phyloP scores from a whole-genome alignment of 2,329 filamentous ascomycete genomes.

The Colletotrichum sp. region DNA sequence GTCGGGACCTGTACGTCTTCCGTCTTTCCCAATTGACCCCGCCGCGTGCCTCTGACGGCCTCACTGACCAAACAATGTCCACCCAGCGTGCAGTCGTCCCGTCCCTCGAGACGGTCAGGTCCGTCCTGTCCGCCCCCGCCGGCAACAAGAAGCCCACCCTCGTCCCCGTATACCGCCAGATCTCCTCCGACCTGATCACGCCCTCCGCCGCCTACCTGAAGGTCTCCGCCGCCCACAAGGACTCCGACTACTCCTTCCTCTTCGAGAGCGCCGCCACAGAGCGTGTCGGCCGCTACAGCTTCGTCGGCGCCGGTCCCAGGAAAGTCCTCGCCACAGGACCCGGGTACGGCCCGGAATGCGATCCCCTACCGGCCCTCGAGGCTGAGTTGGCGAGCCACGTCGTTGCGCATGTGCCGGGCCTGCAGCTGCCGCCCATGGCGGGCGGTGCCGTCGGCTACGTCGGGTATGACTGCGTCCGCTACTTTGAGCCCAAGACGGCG shows the following conservation, averaged over 20 bases:
- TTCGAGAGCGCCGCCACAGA: conserved; percentile 96
- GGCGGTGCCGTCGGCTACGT: conserved; percentile 97
- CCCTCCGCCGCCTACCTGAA: conserved; percentile 96
- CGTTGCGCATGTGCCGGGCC: conserved; percentile 81
- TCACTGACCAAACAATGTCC: neutral
- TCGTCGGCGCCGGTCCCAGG: conserved; percentile 80
- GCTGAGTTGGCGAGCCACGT: conserved; percentile 78
- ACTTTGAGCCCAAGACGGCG: conserved; percentile 97
- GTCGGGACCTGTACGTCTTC: conserved; percentile 18
- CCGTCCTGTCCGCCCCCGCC: conserved; percentile 37
- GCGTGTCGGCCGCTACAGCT: conserved; percentile 93
- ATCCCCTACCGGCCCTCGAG: conserved; percentile 85
- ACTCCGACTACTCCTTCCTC: conserved; percentile 84
- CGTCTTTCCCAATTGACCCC: neutral
- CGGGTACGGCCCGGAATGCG: conserved; percentile 81
- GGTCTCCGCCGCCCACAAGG: conserved; percentile 73
- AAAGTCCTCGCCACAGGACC: conserved; percentile 89
- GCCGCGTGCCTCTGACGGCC: neutral
- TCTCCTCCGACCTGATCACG: conserved; percentile 91
- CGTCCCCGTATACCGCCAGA: conserved; percentile 81
- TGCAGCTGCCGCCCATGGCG: conserved; percentile 84
- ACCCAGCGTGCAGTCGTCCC: conserved; percentile 46
- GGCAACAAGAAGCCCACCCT: conserved; percentile 64
- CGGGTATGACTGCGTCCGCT: conserved; percentile 95
- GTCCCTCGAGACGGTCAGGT: conserved; percentile 50